Percentiles rank a stretch among this genome's conserved stretches.
Conservation (phyloP, 192 early-diverging fungal genomes). For the Coemansia sp. region DNA sequence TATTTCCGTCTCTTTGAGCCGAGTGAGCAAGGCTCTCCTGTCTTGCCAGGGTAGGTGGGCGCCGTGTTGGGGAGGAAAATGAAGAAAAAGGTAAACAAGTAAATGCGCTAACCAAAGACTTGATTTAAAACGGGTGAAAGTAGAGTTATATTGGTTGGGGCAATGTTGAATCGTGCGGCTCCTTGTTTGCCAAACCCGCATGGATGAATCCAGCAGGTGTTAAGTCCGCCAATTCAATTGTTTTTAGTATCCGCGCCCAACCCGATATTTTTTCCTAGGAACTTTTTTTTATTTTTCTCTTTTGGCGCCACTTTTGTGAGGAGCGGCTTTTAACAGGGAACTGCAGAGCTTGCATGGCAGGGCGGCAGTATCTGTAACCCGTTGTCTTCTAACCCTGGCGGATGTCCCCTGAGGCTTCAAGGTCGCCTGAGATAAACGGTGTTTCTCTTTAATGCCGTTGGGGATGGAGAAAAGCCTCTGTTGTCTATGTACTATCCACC, state of each 20-base stretch:
- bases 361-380: constrained; percentile 2
- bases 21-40: not conserved
- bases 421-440: not conserved
- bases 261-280: not conserved
- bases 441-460: not conserved
- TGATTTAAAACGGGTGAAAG: not conserved
- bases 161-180: constrained; percentile 2
- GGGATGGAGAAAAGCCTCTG: not conserved
- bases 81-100: not conserved
- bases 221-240: not conserved
- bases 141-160: constrained; percentile 7
- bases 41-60: not conserved
- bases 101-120: not conserved
- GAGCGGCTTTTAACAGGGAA: not conserved
- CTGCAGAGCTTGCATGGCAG: constrained; percentile 5
- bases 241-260: constrained; percentile 4
- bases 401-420: not conserved
- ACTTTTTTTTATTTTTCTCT: not conserved
- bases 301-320: constrained; percentile 1
- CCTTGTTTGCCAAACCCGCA: not conserved
- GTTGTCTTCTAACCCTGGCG: not conserved
- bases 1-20: not conserved
- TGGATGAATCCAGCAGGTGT: constrained; percentile 3
- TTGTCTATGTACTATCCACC: not conserved
- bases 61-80: not conserved